Evolutionary conservation across 352 stramenopile genomes (phyloP).

Genomic region (Phytopythium sindhum): DNA sequence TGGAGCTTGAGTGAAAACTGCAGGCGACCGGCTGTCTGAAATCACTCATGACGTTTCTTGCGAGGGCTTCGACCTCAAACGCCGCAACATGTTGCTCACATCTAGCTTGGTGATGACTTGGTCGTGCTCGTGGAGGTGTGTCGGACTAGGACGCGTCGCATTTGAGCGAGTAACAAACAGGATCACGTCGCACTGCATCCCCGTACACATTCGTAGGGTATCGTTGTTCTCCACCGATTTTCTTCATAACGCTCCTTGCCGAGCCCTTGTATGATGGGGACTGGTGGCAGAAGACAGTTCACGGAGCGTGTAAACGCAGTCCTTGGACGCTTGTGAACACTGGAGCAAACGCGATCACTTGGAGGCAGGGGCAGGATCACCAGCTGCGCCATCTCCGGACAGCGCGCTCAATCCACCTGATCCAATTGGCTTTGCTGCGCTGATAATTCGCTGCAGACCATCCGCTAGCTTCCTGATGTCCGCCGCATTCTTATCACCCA

Average conservation of each 20-base stretch:
- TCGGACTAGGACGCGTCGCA: too few relatives aligned
- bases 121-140: slow-evolving; percentile 30
- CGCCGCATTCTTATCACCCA: neutral
- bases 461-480: slow-evolving; percentile 14
- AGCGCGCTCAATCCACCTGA: neutral
- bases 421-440: slow-evolving; percentile 21
- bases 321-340: neutral
- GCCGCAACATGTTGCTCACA: too few relatives aligned
- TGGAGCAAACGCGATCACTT: neutral
- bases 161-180: too few relatives aligned
- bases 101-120: slow-evolving; percentile 34
- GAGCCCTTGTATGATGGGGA: neutral
- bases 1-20: neutral
- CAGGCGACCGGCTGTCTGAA: neutral
- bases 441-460: slow-evolving; percentile 27
- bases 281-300: neutral
- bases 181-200: too few relatives aligned
- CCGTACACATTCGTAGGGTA: too few relatives aligned
- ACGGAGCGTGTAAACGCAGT: neutral
- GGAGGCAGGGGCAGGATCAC: neutral
- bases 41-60: slow-evolving; percentile 25
- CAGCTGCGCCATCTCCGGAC: neutral
- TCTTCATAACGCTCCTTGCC: too few relatives aligned
- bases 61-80: slow-evolving; percentile 27
- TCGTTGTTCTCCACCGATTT: too few relatives aligned